Evolutionary conservation across 805 yeast genomes (phyloP).

Genomic region (Wickerhamiella brachini): DNA sequence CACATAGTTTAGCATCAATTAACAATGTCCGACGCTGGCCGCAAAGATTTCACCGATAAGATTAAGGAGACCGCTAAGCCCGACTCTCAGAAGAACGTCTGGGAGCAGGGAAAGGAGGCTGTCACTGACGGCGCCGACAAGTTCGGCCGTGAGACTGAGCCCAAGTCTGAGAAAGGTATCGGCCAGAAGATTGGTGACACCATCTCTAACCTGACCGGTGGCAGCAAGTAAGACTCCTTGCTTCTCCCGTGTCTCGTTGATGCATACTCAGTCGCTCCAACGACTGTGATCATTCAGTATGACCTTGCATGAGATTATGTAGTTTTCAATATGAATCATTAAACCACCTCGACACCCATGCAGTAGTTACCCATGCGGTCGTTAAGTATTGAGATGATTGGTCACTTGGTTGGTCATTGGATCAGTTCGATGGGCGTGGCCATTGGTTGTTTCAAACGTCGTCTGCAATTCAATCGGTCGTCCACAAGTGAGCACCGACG

Average conservation of each 20-base stretch:
- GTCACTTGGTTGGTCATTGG: too few relatives aligned
- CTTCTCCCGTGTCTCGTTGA: background rate
- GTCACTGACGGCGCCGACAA: conserved; percentile 54
- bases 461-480: too few relatives aligned
- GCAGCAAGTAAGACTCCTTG: background rate
- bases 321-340: background rate
- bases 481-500: too few relatives aligned
- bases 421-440: too few relatives aligned
- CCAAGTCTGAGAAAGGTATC: conserved; percentile 34
- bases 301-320: background rate
- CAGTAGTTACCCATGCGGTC: too few relatives aligned
- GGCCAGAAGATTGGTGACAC: conserved; percentile 38
- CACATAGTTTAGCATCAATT: conserved; percentile 22
- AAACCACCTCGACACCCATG: too few relatives aligned
- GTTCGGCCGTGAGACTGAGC: conserved; percentile 43
- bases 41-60: conserved; percentile 66
- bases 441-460: too few relatives aligned
- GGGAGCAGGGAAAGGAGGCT: conserved; percentile 56
- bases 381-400: too few relatives aligned
- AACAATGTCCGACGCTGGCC: conserved; percentile 32
- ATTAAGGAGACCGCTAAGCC: conserved; percentile 55
- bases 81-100: conserved; percentile 47
- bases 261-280: background rate
- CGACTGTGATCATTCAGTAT: background rate
- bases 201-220: conserved; percentile 1